These are phyloP conservation scores for Moniliophthora roreri DNA, from an alignment of 1,284 basidiomycete species.

Conservation along the genomic window DNA sequence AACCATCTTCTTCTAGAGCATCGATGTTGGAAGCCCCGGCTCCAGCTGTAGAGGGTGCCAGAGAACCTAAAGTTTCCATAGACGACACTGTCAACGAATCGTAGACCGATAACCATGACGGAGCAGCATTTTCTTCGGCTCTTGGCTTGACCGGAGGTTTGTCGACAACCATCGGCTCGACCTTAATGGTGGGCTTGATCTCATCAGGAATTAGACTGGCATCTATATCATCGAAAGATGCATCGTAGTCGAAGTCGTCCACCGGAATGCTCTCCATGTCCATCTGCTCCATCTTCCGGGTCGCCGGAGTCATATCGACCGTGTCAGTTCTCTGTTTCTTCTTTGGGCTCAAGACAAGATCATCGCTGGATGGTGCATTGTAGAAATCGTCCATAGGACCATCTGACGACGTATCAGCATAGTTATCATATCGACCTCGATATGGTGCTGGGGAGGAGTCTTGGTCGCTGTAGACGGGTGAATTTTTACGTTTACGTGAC, in stretches of 20 bases:
- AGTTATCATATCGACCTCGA: constrained; percentile 22
- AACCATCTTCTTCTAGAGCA: constrained; percentile 78
- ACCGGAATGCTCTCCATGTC: constrained; percentile 52
- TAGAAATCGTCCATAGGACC: constrained; percentile 46
- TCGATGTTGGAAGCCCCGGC: constrained; percentile 47
- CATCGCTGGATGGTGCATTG: constrained; percentile 52
- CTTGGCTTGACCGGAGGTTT: constrained; percentile 29
- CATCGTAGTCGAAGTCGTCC: constrained; percentile 36
- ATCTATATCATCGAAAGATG: constrained; percentile 55
- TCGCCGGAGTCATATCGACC: constrained; percentile 48
- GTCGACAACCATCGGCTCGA: constrained; percentile 8
- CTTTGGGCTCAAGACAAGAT: constrained; percentile 62
- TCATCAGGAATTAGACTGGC: constrained; percentile 57
- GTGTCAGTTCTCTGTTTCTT: constrained; percentile 49
- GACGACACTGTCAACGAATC: constrained; percentile 63
- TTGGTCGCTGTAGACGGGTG: constrained; percentile 43
- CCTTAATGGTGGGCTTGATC: constrained; percentile 20
- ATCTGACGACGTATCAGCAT: constrained; percentile 56
- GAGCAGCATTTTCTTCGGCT: constrained; percentile 49
- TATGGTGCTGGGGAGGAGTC: constrained; percentile 37
- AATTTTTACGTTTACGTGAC: constrained; percentile 75
- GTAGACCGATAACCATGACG: constrained; percentile 78
- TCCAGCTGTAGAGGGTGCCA: constrained; percentile 37
- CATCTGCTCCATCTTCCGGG: constrained; percentile 54
- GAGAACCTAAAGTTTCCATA: constrained; percentile 54